These are phyloP conservation scores for Thraustochytrium striatum DNA, from an alignment of 352 stramenopile species.

Conservation along the genomic window DNA sequence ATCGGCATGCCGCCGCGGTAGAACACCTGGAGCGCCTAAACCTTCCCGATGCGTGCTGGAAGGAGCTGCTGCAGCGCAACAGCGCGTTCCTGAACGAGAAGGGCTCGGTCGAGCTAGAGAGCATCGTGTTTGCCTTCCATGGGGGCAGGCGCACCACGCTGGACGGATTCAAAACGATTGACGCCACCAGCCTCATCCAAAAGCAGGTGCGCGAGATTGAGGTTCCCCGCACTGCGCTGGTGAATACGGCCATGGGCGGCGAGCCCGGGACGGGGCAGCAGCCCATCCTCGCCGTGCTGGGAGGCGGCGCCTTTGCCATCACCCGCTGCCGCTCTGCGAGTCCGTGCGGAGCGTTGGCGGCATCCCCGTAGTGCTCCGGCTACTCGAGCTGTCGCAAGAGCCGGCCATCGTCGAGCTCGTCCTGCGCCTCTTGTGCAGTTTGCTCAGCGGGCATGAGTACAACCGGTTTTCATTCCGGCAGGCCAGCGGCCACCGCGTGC, in stretches of 20 bases:
- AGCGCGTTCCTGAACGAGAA: slow-evolving; percentile 7
- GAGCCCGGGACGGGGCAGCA: slow-evolving; percentile 17
- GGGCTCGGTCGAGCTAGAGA: slow-evolving; percentile 28
- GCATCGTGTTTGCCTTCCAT: slow-evolving; percentile 27
- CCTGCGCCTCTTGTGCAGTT: slow-evolving; percentile 2
- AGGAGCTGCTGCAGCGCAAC: slow-evolving; percentile 36
- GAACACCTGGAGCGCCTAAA: slow-evolving; percentile 21
- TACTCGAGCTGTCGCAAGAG: slow-evolving; percentile 15
- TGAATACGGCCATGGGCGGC: not conserved
- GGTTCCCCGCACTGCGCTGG: slow-evolving; percentile 23
- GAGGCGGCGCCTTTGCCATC: slow-evolving; percentile 20
- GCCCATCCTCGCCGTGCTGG: slow-evolving; percentile 28
- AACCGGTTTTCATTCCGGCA: slow-evolving; percentile 43
- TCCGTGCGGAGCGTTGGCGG: slow-evolving; percentile 23
- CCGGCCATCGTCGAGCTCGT: not conserved
- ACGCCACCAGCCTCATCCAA: slow-evolving; percentile 14
- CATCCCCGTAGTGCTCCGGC: not conserved
- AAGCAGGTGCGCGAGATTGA: slow-evolving; percentile 44
- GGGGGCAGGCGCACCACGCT: slow-evolving; percentile 23
- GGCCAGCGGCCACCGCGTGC: slow-evolving; percentile 17
- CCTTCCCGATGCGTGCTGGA: slow-evolving; percentile 10
- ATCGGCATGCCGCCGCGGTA: no score
- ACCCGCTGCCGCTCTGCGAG: slow-evolving; percentile 34
- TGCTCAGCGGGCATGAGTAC: slow-evolving; percentile 36
- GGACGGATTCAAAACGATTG: slow-evolving; percentile 31